phyloP scores from a whole-genome alignment of 768 basidiomycete species.

The Dentipellis fragilis region DNA sequence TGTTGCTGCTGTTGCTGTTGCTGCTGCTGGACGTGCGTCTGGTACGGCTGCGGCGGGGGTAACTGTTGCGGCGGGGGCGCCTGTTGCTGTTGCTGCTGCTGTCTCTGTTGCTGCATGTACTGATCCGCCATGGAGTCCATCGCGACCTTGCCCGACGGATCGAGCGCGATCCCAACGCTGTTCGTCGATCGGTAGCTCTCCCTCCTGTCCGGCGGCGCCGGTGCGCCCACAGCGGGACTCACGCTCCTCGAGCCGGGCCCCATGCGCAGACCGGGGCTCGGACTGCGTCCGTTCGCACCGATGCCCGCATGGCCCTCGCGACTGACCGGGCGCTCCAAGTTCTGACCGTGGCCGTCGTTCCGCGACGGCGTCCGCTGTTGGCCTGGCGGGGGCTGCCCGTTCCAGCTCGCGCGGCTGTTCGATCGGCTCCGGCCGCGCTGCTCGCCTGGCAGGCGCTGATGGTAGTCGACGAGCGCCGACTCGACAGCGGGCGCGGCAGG shows the following conservation, averaged over 20 bases:
- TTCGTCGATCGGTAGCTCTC: conserved; percentile 33
- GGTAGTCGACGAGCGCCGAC: conserved; percentile 66
- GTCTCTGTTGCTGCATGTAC: conserved; percentile 23
- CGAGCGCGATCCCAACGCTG: conserved; percentile 73
- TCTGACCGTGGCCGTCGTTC: conserved; percentile 16
- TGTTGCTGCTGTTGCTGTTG: conserved; percentile 21
- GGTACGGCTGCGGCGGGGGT: conserved; percentile 14
- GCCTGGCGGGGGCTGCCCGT: conserved; percentile 18
- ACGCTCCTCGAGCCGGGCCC: conserved; percentile 33
- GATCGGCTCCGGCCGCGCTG: conserved; percentile 38
- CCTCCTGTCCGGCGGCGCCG: conserved; percentile 8
- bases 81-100: conserved; percentile 14
- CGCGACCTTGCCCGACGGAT: conserved; percentile 69
- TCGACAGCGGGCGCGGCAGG: conserved; percentile 44
- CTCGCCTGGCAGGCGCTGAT: conserved; percentile 84
- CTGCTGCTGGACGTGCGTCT: conserved; percentile 21
- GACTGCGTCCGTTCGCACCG: conserved; percentile 60
- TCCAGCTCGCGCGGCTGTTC: conserved; percentile 21
- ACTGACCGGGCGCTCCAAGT: conserved; percentile 41
- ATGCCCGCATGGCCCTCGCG: conserved; percentile 71
- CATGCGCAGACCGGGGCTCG: conserved; percentile 40
- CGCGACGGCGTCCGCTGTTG: conserved; percentile 18
- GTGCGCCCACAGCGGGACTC: conserved; percentile 32
- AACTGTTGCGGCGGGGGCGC: conserved; percentile 33
- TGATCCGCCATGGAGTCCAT: conserved; percentile 68